Base-by-base conservation (phyloP, 2,329 filamentous ascomycete genomes). In the Dichotomopilus funicola region DNA sequence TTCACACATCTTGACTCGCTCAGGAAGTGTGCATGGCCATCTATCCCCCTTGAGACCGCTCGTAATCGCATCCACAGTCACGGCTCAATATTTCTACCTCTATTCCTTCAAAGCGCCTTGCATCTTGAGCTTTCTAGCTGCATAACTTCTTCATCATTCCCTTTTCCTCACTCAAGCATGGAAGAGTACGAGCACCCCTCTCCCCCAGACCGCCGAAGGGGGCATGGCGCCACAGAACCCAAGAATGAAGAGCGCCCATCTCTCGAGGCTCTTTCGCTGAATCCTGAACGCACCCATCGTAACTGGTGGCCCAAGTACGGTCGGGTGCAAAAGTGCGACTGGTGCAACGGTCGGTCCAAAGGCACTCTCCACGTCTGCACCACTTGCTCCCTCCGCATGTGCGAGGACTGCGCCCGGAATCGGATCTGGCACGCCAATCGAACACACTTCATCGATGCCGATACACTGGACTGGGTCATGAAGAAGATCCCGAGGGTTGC, bases 271-370 rank as follows among this genome's bases (percentile, higher is more conserved):
- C 43, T 55, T 9, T 38, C 43, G 44, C 35, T 34, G 10, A 54
- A 55, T 11, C 34, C 55, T 8, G 4, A 3, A 9, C 57, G 59
- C 19, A 59, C 37, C 37, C 61, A 63, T 13, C 49, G 54, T 1
- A 35, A 43, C 1, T 64, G 62, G 62, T 19, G 4, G 1, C 50
- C 53, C 35, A 58, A 45, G 9, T 58, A 53, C 36, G 56, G 59
- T 5, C 52, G 54, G 5, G 54, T 65, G 2, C 56, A 55, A 38
- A 63, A 61, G 58, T 64, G 63, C 53, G 62, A 64, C 53, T 57
- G 51, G 6, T 65, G 63, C 52, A 54, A 63, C 42, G 41, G 34
- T 0, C 62, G 61, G 1, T 50, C 61, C 1, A 54, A 38, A 3
- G 61, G 62, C 1, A 55, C 53, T 4, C 48, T 63, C 1, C 52